phyloP scores from a whole-genome alignment of 2,329 filamentous ascomycete species.

The Teratosphaeria gauchensis region DNA sequence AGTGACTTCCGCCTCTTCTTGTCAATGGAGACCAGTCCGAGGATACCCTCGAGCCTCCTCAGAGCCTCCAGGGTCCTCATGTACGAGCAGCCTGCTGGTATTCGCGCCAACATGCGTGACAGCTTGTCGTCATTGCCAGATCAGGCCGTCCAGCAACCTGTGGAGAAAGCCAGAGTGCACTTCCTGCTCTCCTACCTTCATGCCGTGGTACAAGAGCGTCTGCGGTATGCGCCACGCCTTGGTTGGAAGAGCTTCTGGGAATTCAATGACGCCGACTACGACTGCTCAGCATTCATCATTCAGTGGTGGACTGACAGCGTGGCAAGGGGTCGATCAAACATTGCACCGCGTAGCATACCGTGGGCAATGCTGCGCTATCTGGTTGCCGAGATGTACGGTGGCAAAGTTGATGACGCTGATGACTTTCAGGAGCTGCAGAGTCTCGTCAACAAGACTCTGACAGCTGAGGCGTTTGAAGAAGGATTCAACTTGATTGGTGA shows the following conservation, averaged over 20 bases:
- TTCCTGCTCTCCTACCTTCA: constrained; percentile 88
- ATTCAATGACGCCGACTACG: constrained; percentile 98
- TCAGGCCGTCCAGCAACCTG: constrained; percentile 63
- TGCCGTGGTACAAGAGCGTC: constrained; percentile 86
- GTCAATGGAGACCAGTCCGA: constrained; percentile 91
- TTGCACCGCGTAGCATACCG: constrained; percentile 85
- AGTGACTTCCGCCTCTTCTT: constrained; percentile 89
- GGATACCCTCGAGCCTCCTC: constrained; percentile 92
- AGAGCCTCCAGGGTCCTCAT: constrained; percentile 89
- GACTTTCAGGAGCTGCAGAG: constrained; percentile 67
- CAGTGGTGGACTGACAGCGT: constrained; percentile 85
- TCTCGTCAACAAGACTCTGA: constrained; percentile 71
- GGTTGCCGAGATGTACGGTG: constrained; percentile 89
- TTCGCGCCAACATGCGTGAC: constrained; percentile 97
- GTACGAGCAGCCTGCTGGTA: constrained; percentile 95
- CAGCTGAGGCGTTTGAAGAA: constrained; percentile 81
- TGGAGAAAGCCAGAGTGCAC: constrained; percentile 84
- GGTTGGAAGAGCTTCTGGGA: constrained; percentile 99
- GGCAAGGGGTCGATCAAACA: constrained; percentile 78
- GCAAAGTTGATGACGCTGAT: constrained; percentile 86
- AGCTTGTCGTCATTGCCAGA: constrained; percentile 63
- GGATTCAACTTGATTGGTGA: constrained; percentile 80
- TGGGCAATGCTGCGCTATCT: constrained; percentile 93
- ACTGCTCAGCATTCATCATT: constrained; percentile 92
- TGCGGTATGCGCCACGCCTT: constrained; percentile 85